A percentile compares a stretch with the other conserved stretches of the same genome.
Evolutionary conservation across 1,284 basidiomycete species (phyloP).

Genomic region (Paramarasmius palmivorus): DNA sequence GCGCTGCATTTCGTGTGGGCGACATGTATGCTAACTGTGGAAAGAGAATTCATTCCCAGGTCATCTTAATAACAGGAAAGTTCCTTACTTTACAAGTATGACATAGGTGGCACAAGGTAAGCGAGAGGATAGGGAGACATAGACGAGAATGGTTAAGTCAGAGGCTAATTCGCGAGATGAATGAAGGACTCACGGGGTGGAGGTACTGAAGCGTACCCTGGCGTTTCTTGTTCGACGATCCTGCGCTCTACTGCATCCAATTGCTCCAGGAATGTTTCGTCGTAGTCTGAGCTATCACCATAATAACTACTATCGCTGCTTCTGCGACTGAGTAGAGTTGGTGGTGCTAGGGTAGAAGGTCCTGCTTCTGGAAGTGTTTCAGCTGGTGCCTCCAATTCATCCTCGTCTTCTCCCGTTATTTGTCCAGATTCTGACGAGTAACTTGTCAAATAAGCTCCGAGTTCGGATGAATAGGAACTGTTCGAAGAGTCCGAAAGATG

Average conservation of each 20-base stretch:
- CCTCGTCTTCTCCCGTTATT: no score
- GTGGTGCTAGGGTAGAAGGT: slow-evolving; percentile 4
- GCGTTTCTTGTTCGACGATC: slow-evolving; percentile 6
- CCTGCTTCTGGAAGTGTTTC: not conserved
- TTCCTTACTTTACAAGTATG: no score
- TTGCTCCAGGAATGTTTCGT: slow-evolving; percentile 31
- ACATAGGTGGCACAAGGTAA: no score
- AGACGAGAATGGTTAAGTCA: no score
- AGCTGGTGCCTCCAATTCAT: no score
- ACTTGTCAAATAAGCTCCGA: no score
- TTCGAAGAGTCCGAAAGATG: no score
- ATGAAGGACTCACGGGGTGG: slow-evolving; percentile 11
- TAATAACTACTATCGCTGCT: slow-evolving; percentile 27
- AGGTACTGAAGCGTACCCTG: not conserved
- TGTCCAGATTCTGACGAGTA: no score
- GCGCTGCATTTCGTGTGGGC: no score
- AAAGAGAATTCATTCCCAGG: not conserved
- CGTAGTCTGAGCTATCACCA: slow-evolving; percentile 31
- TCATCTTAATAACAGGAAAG: no score
- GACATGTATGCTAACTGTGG: not conserved
- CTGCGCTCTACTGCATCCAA: slow-evolving; percentile 41
- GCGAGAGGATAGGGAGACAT: no score
- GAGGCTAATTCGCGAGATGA: slow-evolving; percentile 12
- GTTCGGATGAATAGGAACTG: no score
- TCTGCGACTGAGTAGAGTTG: slow-evolving; percentile 17